A percentile compares a stretch with the other conserved stretches of the same genome.
Conservation (phyloP, 1,284 basidiomycete species). For the Microbotryum intermedium region DNA sequence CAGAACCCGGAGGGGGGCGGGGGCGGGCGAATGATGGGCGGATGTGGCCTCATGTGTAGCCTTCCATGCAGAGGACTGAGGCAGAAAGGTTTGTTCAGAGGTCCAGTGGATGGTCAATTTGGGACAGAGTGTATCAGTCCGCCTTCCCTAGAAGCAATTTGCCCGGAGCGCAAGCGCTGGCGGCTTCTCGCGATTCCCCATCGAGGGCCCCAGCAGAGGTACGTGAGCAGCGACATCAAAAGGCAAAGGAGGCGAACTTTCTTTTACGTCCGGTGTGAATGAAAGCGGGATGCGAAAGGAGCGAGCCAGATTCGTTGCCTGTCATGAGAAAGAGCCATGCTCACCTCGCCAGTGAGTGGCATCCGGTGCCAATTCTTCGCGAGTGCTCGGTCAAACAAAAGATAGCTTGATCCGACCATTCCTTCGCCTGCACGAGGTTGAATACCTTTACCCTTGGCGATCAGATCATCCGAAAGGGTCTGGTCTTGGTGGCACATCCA, state of each 20-base stretch:
- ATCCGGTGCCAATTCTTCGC: constrained; percentile 48
- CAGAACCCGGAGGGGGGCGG: too few relatives aligned
- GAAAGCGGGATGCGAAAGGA: constrained; percentile 19
- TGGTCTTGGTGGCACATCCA: constrained; percentile 98
- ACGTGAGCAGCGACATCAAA: constrained; percentile 11
- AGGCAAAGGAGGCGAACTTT: constrained; percentile 48
- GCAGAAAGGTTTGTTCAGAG: constrained; percentile 66
- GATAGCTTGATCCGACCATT: constrained; percentile 74
- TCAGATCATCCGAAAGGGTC: constrained; percentile 56
- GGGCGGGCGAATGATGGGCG: background rate
- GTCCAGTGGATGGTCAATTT: constrained; percentile 8
- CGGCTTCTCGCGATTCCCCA: constrained; percentile 9
- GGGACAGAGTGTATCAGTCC: constrained; percentile 34
- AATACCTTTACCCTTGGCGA: constrained; percentile 61
- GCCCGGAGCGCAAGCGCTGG: background rate
- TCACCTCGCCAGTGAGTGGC: constrained; percentile 49
- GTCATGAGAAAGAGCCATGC: constrained; percentile 37
- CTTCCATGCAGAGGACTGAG: constrained; percentile 59
- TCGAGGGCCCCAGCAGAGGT: constrained; percentile 37
- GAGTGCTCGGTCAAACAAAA: constrained; percentile 52
- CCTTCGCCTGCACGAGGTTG: constrained; percentile 64
- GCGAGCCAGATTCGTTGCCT: background rate
- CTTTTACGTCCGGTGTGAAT: constrained; percentile 58
- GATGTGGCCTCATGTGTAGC: constrained; percentile 70
- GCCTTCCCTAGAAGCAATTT: constrained; percentile 16